A percentile compares a stretch with the other conserved stretches of the same genome.
Evolutionary conservation across 257 asterid species (phyloP).

Genomic region (Solanum ossicruentum): DNA sequence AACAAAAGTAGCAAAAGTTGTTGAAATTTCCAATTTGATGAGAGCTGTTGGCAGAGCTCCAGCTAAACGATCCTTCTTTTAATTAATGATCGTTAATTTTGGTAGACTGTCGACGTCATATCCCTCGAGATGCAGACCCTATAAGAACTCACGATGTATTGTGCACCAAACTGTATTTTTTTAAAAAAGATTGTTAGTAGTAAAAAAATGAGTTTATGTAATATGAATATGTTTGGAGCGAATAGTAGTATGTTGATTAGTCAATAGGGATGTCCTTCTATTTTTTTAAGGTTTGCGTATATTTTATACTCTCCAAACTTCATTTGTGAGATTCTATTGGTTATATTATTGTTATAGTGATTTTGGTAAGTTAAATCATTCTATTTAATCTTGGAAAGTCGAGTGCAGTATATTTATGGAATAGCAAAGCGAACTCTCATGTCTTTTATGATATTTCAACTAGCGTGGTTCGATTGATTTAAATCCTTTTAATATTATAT

Average conservation of each 20-base stretch:
- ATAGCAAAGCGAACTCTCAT: not conserved
- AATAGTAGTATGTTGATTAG: not conserved
- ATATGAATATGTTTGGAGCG: not conserved
- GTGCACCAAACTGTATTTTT: not conserved
- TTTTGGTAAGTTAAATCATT: not conserved
- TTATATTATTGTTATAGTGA: not conserved
- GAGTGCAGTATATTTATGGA: not conserved
- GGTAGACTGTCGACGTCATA: not conserved
- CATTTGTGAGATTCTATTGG: no score
- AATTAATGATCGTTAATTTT: not conserved
- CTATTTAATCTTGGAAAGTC: not conserved
- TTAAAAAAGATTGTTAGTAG: not conserved
- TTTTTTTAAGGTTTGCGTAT: no score
- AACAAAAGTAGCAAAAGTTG: conserved; percentile 71
- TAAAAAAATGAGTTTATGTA: not conserved
- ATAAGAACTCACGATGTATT: not conserved
- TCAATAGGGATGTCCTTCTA: not conserved
- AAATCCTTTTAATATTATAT: not conserved
- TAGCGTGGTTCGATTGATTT: not conserved
- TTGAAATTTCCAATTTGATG: conserved; percentile 74
- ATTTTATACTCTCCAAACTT: no score
- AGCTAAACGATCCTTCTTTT: conserved; percentile 72
- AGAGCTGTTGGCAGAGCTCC: conserved; percentile 89
- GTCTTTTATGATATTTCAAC: not conserved
- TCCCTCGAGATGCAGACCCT: rapidly evolving